Base-by-base conservation (phyloP, 306 rosid genomes). In the Vicia villosa region DNA sequence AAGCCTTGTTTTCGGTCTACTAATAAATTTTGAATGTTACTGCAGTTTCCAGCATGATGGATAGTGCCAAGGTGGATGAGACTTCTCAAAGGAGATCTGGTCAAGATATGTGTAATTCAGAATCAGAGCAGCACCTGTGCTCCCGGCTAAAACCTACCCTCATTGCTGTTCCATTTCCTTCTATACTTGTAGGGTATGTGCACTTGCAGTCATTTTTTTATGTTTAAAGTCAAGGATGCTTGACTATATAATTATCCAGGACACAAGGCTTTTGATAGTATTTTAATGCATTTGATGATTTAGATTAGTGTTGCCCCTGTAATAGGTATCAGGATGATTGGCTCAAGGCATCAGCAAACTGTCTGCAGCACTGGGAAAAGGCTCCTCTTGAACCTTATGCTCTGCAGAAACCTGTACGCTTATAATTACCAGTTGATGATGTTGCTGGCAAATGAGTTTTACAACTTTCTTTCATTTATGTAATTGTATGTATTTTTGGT, bases 351-450 rank as follows among this genome's bases (percentile, higher is more conserved):
- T 90, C 97, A 65, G 88, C 95, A 38, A 87, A 77, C 78, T 83
- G 89, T 72, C 76, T 94, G 67, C 92, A 87, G 70, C 83, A 81
- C 65, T 94, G 98, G 98, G 98, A 94, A 82, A 94, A 94, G 86
- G 96, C 97, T 85, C 98, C 98, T 62, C 85, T 90, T 28, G 98
- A 94, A 79, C 98, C 98, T 42, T 94, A 87, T 80, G 98, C 97
- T 68, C 85, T 81, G 26, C 95, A 78, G 67, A 94, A 94, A 79
- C 96, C 94, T 24, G 98, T 88, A 85, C 75, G 93, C 80, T 82
- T n/a, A 45, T 73, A 52, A 43, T 72, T 56, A 56, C 50, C 70
- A 73, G 38, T 54, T 38, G 36, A 51, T 55, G 49, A 71, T 60
- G 71, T 76, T 36, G 55, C 21, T 8, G 68, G 37, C 34, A 56